Base-by-base conservation (phyloP, 2,329 filamentous ascomycete genomes). In the Didymosphaeria variabile region DNA sequence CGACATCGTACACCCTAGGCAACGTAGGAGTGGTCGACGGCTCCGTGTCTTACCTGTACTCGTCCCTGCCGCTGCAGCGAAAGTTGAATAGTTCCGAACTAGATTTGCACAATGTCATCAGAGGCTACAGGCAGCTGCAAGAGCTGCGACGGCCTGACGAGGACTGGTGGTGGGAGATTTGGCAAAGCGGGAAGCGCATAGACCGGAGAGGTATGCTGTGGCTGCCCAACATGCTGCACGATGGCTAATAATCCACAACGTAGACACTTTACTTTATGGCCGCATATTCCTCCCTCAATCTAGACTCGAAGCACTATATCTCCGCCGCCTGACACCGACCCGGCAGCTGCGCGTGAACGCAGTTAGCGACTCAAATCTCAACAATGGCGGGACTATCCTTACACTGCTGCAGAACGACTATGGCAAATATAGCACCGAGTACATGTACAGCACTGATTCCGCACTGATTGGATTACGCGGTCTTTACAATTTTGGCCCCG, bases 21-120 rank as follows among this genome's bases (percentile, higher is more conserved):
- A 96, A 90, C 45, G 87, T 96, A 17, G 95, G 94, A 61, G 86
- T 97, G 38, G 94, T 99, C 55, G 94, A 98, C 81, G 95, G 95
- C 76, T 97, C 93, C n/a, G 87, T 99, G 59, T 97, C 94, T 15
- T 99, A 98, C 80, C 87, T 99, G 57, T 98, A 97, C 82, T 96
- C 93, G 52, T 97, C 93, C 2, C 85, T 95, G 9, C 89, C 93
- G 13, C 85, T 98, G 59, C 81, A 84, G 42, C 84, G 89, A 21
- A 80, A 81, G 65, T 93, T 84, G 78, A 87, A 88, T 78, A 97
- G 92, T 69, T 88, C 90, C 51, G 82, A 86, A 23, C 90, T 97
- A 40, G 88, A 93, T 15, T 83, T 99, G 10, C 90, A 90, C 34
- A 86, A 90, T 67, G 86, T 97, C 23, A 87, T 97, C 53, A 88